phyloP scores from a whole-genome alignment of 148 eudicot genomes.

The Heliamphora exappendiculata region DNA sequence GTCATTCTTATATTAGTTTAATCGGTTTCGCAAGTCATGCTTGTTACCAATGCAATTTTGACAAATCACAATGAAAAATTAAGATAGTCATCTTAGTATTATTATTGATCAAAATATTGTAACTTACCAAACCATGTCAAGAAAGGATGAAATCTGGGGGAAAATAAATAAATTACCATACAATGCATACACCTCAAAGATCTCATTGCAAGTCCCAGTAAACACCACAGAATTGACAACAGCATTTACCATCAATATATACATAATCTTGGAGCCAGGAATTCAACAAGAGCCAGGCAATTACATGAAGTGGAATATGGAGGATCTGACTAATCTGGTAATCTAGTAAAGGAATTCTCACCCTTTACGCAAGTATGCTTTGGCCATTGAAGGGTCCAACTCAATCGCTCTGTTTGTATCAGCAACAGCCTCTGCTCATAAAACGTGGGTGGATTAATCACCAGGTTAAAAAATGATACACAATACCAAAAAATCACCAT shows the following conservation, averaged over 20 bases:
- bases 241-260: background rate
- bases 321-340: background rate
- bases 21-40: no score
- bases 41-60: no score
- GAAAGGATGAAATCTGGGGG: background rate
- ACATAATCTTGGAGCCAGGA: background rate
- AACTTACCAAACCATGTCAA: no score
- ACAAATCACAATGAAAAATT: no score
- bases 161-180: background rate
- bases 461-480: background rate
- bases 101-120: no score
- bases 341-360: constrained; percentile 21
- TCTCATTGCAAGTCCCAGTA: background rate
- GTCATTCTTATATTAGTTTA: no score
- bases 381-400: constrained; percentile 62
- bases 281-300: background rate
- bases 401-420: constrained; percentile 87
- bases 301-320: background rate
- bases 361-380: constrained; percentile 91
- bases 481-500: background rate
- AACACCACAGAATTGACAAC: background rate
- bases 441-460: background rate
- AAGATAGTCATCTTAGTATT: no score
- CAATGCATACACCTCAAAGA: background rate
- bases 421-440: constrained; percentile 78